Base-by-base conservation (phyloP, 305 asterid genomes). In the Fraxinus sp. region DNA sequence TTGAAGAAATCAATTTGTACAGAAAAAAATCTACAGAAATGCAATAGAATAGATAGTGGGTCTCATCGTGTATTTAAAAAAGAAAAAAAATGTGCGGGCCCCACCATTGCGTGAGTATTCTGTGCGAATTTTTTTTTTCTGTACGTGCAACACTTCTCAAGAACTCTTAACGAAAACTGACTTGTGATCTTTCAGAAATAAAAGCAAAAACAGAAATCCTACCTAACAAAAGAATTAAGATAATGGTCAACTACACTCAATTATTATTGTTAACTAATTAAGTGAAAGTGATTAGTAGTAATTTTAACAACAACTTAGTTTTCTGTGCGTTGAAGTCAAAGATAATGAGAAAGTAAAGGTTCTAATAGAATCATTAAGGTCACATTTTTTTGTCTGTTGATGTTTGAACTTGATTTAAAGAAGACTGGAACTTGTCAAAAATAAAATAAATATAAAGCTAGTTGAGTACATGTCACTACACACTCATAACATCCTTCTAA, bases 271-370 rank as follows among this genome's bases (percentile, higher is more conserved):
- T 68, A 68, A 28, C 74, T 28, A 68, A 28, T 68, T 28, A 68
- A 68, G 74, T 68, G 74, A 26, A 68, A 68, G 74, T 68, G 74
- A 26, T 68, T 68, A 68, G 20, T 62, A 62, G 71, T 68, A 68
- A 68, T 68, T 68, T 30, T 28, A 68, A 68, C 37, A 68, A 68
- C 37, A 28, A 68, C 39, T 68, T 28, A 68, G 20, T 68, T 68
- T 68, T 5, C 16, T 46, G 18, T 36, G 57, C 72, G 73, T 79
- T 76, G 77, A 73, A 84, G 88, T 88, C 91, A 86, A 86, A 86
- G 79, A 80, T 77, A 68, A 68, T 35, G 78, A 72, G 74, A 78
- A 77, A 20, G 49, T 7, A 84, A 85, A 78, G 74, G 84, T 74
- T 20, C 71, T 49, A 46, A 20, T 52, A 74, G 77, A 86, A 88